Percentiles rank a stretch among this genome's conserved stretches.
Conservation (phyloP, 495 filamentous ascomycete genomes). For the Penicillium paradoxum region DNA sequence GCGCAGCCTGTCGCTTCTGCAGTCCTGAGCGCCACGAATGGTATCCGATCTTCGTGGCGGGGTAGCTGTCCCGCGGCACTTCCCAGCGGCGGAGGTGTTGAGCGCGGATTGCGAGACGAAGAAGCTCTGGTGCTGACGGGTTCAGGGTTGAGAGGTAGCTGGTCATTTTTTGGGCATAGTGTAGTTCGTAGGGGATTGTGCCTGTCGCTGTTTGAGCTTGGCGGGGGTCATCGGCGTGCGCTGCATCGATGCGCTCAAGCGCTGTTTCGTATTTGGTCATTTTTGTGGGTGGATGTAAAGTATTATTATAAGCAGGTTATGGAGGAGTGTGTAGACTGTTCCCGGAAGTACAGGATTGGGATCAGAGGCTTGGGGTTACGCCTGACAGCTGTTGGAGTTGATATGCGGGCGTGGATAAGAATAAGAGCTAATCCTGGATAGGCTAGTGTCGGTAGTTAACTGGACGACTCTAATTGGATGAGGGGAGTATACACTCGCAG, state of each 20-base stretch:
- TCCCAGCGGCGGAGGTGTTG: conserved; percentile 84
- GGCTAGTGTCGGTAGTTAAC: not conserved
- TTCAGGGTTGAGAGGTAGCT: conserved; percentile 53
- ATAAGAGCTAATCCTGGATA: not conserved
- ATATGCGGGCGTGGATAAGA: not conserved
- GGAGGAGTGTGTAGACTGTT: no score
- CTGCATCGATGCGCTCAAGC: conserved; percentile 62
- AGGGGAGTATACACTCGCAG: not conserved
- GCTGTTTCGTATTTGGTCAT: conserved; percentile 43
- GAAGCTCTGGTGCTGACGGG: conserved; percentile 54
- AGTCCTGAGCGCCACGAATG: conserved; percentile 68
- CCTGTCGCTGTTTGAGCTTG: conserved; percentile 20
- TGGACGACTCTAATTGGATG: not conserved
- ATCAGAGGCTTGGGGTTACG: no score
- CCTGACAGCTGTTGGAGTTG: not conserved
- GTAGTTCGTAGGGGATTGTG: conserved; percentile 63
- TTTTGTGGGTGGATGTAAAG: not conserved
- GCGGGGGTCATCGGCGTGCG: conserved; percentile 66
- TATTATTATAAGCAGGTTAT: not conserved
- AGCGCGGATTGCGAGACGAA: conserved; percentile 70
- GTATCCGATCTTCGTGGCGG: conserved; percentile 65
- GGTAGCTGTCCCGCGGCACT: conserved; percentile 63
- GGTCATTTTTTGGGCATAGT: conserved; percentile 76
- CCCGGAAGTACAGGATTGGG: no score
- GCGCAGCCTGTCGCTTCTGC: conserved; percentile 63